Base-by-base conservation (phyloP, 2,329 filamentous ascomycete genomes). In the Rhytidhysteron rufulum region DNA sequence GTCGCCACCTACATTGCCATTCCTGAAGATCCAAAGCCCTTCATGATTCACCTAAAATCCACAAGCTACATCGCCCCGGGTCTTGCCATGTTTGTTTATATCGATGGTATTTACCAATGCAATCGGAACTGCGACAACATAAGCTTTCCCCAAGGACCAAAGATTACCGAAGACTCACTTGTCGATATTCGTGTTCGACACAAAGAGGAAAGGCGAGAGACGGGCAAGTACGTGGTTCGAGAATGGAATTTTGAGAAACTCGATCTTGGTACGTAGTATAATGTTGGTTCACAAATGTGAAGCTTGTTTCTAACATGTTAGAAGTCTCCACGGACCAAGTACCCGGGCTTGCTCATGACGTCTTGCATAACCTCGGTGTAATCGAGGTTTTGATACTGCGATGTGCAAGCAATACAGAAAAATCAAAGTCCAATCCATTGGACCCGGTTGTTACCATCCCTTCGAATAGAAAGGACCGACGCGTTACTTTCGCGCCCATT, bases 51-150 rank as follows among this genome's bases (percentile, higher is more conserved):
- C 43, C 63, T 79, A 29, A 66, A 58, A 3, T 74, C 74, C 0
- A 58, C 58, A 25, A 70, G 66, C 21, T 79, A 72, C 58, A 75
- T 79, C 45, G 71, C 71, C 1, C 66, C 71, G 18, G 77, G 77
- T 0, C 56, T 80, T 9, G 70, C 74, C 2, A 70, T 75, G 55
- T 75, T 74, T 44, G 74, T 79, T 19, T 79, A 71, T 60, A 77
- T 79, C 30, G 77, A 80, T 48, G 77, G 77, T 15, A 57, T 72
- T 5, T 79, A 79, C 45, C 76, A 79, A 50, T 77, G 73, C 58
- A 79, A 79, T 44, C 73, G 77, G 41, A 75, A 76, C 53, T 63
- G 70, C 29, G 62, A 66, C 29, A 58, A 68, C 25, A 48, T 78
- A 22, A 57, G 63, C 39, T 44, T 63, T 16, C 62, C 63, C 6